Conservation (phyloP, 495 filamentous ascomycete genomes). For the Neurospora sp. region DNA sequence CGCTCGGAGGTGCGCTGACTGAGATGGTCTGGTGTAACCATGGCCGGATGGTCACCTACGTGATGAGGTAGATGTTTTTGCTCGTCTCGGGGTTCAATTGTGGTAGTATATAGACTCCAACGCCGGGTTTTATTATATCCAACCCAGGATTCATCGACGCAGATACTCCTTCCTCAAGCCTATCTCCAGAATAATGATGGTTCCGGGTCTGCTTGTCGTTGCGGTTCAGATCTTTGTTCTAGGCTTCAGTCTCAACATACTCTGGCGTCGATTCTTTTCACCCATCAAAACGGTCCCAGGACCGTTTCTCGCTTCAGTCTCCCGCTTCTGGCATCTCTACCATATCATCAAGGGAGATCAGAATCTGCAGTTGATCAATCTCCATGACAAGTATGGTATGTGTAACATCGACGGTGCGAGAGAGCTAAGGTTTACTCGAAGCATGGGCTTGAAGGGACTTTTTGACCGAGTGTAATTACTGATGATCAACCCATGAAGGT, state of each 20-base stretch:
- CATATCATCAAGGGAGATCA: conserved; percentile 2
- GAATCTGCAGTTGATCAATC: not conserved
- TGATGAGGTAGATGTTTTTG: not conserved
- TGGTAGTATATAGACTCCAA: not conserved
- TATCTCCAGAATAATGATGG: not conserved
- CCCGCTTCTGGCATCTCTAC: conserved; percentile 3
- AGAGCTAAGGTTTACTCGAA: not conserved
- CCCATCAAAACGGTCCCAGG: not conserved
- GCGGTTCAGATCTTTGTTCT: not conserved
- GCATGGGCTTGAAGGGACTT: not conserved
- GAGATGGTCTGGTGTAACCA: not conserved
- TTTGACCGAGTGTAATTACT: not conserved
- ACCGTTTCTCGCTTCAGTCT: conserved; percentile 1
- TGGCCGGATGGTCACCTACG: not conserved
- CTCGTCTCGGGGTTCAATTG: not conserved
- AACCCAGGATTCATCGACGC: not conserved
- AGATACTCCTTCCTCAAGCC: not conserved
- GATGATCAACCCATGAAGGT: conserved; percentile 13
- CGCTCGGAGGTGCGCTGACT: not conserved
- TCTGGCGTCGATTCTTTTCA: not conserved
- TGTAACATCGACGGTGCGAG: not conserved
- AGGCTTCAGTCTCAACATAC: not conserved
- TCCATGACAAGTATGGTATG: conserved; percentile 1
- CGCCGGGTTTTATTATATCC: not conserved
- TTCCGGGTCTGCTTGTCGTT: not conserved